Evolutionary conservation across 106 monocot genomes (phyloP), one percentile per base, ranked within the genome.

Genomic region (Vanilla planifolia): DNA sequence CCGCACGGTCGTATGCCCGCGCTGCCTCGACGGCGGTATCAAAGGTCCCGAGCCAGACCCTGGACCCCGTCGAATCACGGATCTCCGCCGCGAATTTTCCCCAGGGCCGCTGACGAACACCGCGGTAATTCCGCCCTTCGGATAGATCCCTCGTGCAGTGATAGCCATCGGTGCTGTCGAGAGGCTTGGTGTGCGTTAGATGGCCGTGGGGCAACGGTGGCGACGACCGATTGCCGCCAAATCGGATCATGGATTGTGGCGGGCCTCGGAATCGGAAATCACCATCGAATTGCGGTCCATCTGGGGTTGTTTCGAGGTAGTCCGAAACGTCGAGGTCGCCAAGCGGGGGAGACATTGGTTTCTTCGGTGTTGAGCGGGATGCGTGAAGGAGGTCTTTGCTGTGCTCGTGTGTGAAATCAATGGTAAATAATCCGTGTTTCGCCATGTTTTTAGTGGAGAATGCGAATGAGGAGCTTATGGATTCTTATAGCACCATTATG

Each of bases 21-120:
- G 89, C 89, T 22, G 89, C 89, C 50, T 81, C 85, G 26, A 85
- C 39, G 11, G 85, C 75, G 32, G 85, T 78, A 35, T 85, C 79
- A 48, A 67, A 89, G 0, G 89, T 89, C 24, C 89, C 89, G 7
- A 89, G 73, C 89, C 89, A 89, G 27, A 85, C 73, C 53, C 89
- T 59, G 10, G 89, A 85, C 1, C 89, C 89, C 11, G 77, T 92
- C 1, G 85, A 79, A 43, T 86, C 82, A 13, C 76, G 65, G 40
- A 83, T 83, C 77, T 80, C 83, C 16, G 80, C 88, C 36, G 74
- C 92, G 66, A 57, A 92, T 64, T 92, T 92, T 20, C 92, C 92
- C 92, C 92, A 92, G n/a, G 86, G 92, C 61, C 74, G 64, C 67
- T 74, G 79, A 53, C 92, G 67, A 30, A 92, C 92, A 0, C 92